Evolutionary conservation across 148 eudicot genomes (phyloP), one percentile per base, ranked within the genome.

Genomic region (Polygonum maritimum): DNA sequence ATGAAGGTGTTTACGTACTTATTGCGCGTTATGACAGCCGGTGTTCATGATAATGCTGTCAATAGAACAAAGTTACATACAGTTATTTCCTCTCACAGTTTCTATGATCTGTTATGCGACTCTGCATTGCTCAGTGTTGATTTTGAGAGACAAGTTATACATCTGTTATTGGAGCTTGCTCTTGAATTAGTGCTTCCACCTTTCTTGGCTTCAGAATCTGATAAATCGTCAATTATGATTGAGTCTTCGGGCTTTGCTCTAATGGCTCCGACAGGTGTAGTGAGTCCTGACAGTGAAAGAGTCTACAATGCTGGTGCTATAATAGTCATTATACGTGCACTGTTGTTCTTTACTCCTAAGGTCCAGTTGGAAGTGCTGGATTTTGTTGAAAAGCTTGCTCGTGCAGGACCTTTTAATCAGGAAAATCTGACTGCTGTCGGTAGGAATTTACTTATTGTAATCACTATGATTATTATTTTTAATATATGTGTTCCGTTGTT

Each of bases 311-410:
- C 98, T 85, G 87, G 93, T 80, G 94, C 98, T 54, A 72, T 96
- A 78, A 88, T 91, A 79, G 97, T 96, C 33, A 84, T 96, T 75
- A 69, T 96, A 75, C 91, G 92, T 72, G 86, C 93, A 69, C 85
- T 96, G 78, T 80, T 96, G 88, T 92, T 92, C n/a, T 96, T 92
- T 76, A 96, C 97, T 73, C 99, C 99, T n/a, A 91, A 92, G 88
- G 85, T 92, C 89, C 99, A 96, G 78, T 79, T 92, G 76, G 94
- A 92, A 83, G 85, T 92, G 82, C 85, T 96, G 81, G 80, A 87
- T 79, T 74, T 92, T 77, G 84, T 96, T 58, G 97, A 93, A 77
- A 91, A 91, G 83, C 97, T 96, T 85, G 89, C 98, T 82, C 89
- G 81, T 77, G 93, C 89, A 76, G 92, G 99, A 63, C 86, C 98